Percentiles rank a stretch among this genome's conserved stretches.
Conservation (phyloP, 1,284 basidiomycete genomes). For the Porogramme epimiltina region DNA sequence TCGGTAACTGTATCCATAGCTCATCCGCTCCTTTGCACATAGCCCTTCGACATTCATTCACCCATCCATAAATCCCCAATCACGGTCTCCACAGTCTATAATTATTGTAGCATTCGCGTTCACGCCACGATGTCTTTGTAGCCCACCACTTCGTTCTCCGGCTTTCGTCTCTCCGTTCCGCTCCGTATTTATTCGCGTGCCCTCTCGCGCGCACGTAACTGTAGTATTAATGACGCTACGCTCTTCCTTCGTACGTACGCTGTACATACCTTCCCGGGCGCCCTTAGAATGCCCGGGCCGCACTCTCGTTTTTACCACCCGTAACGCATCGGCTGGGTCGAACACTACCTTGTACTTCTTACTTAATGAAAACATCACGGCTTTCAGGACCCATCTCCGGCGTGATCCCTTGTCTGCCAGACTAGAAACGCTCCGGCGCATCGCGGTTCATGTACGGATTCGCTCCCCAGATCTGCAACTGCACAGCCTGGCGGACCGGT, state of each 20-base stretch:
- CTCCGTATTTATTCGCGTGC: conserved; percentile 10
- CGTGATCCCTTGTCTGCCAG: not conserved
- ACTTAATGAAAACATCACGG: conserved; percentile 4
- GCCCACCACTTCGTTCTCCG: conserved; percentile 15
- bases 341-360: conserved; percentile 11
- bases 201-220: not conserved
- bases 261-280: conserved; percentile 11
- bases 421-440: no score
- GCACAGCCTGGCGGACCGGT: no score
- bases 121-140: conserved; percentile 11
- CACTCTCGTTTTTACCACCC: conserved; percentile 21
- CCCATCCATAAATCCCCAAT: no score
- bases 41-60: not conserved
- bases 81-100: conserved; percentile 7
- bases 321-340: conserved; percentile 15
- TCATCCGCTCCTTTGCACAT: conserved; percentile 14
- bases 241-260: conserved; percentile 11
- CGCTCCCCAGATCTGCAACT: no score
- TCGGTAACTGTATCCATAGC: conserved; percentile 23
- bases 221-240: conserved; percentile 9
- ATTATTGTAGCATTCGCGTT: conserved; percentile 22
- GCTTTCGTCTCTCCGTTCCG: not conserved
- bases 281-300: conserved; percentile 15
- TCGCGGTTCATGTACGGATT: no score
- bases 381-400: not conserved